Base-by-base conservation (phyloP, 495 filamentous ascomycete species). In the Penicillium silybi region DNA sequence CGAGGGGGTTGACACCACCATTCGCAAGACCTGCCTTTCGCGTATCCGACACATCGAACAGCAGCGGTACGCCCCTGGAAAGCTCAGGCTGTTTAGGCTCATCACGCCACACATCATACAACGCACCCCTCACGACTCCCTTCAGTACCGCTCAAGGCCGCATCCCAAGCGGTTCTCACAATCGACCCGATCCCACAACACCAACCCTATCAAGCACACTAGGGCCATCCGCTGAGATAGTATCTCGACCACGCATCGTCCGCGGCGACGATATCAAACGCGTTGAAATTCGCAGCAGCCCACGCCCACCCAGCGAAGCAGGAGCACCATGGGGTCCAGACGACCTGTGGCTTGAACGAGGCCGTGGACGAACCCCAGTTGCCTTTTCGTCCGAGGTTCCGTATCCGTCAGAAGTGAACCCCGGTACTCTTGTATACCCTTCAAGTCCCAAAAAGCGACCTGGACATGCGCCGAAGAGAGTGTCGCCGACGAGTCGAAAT, bases 241-340 rank as follows among this genome's bases (percentile, higher is more conserved):
- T 72, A 6, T 68, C 69, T 3, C 50, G 59, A 7, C 71, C 71
- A 6, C 69, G 69, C 9, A 63, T 72, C 26, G 59, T 72, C 19
- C 57, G 61, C 10, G 61, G 53, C 15, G 64, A 71, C 25, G 71
- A 74, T 40, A 74, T 74, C 40, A 70, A 64, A 44, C 58, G 64
- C 11, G 66, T 74, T 1, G 52, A 72, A 19, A 64, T 70, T 27
- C 63, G 66, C 22, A 62, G 56, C 22, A 64, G 68, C 26, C 64
- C 61, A 11, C 66, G 62, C 1, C 58, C 60, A 32, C 59, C 64
- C 8, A 59, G 56, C 23, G 60, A 58, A 22, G 51, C 60, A n/a
- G 52, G 57, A 7, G 60, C 49, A 1, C 64, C 67, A 4, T 74
- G 68, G 44, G 58, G 58, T 16, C 70, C 67, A 0, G 64, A 72